phyloP scores from a whole-genome alignment of 441 rosid genomes.

The Mallotus japonicus region DNA sequence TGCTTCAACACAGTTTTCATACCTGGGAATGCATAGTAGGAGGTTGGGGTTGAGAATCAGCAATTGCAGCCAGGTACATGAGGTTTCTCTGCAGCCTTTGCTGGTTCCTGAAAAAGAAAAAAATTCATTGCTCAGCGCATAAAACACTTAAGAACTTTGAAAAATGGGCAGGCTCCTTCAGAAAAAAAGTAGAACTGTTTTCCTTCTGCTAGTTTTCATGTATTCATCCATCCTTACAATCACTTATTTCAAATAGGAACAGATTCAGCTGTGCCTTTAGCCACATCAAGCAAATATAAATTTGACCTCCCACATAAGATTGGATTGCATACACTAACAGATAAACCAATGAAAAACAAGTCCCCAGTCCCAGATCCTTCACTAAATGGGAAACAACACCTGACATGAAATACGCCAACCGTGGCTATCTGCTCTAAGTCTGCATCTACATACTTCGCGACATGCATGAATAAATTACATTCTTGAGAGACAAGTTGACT shows the following conservation, averaged over 20 bases:
- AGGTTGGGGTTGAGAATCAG: slow-evolving; percentile 96
- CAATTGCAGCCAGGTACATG: slow-evolving; percentile 97
- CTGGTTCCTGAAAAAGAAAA: slow-evolving; percentile 65
- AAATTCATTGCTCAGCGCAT: slow-evolving; percentile 3
- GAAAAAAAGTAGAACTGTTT: too few species aligned
- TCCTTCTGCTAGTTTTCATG: not conserved
- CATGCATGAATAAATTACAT: too few species aligned
- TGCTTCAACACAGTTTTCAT: not conserved
- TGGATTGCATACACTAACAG: too few species aligned
- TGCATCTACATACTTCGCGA: too few species aligned
- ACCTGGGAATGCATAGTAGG: slow-evolving; percentile 86
- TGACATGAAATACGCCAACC: too few species aligned
- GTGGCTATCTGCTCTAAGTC: too few species aligned
- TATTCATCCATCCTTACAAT: not conserved
- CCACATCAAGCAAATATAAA: not conserved
- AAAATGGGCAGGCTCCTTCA: not conserved
- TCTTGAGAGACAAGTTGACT: too few species aligned
- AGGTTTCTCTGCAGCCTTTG: slow-evolving; percentile 93
- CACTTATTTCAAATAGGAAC: not conserved
- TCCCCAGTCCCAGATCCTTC: not conserved
- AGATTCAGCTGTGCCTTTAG: not conserved
- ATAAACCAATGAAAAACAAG: not conserved
- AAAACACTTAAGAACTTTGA: slow-evolving; percentile 8
- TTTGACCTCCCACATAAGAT: not conserved
- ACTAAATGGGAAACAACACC: not conserved